phyloP scores from a whole-genome alignment of 2,329 filamentous ascomycete species.

The Lecanosticta acicola region DNA sequence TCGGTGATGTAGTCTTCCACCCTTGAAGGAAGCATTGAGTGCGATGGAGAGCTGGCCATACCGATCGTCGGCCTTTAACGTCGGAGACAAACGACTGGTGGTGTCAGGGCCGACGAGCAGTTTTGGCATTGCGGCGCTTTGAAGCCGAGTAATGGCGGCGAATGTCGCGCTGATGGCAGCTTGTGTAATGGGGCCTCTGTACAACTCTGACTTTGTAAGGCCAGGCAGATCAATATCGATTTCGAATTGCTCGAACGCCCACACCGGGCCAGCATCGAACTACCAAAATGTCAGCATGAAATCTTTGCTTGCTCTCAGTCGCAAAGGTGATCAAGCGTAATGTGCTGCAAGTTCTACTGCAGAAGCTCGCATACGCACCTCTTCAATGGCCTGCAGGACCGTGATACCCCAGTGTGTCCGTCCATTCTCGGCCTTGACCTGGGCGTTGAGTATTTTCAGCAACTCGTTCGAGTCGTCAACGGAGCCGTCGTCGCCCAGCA shows the following conservation, averaged over 20 bases:
- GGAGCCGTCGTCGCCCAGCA: conserved; percentile 41
- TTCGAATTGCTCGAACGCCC: conserved; percentile 42
- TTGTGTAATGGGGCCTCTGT: conserved; percentile 37
- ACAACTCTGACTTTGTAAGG: conserved; percentile 40
- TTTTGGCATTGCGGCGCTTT: conserved; percentile 29
- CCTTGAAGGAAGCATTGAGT: conserved; percentile 35
- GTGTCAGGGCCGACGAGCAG: conserved; percentile 30
- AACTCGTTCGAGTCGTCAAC: conserved; percentile 30
- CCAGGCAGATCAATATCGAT: conserved; percentile 38
- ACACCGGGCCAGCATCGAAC: conserved; percentile 42
- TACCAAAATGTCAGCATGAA: not conserved
- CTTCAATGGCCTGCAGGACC: conserved; percentile 37
- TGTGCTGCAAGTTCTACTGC: no score
- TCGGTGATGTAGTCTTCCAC: conserved; percentile 35
- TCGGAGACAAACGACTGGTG: conserved; percentile 14
- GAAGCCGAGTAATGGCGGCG: conserved; percentile 36
- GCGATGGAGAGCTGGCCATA: conserved; percentile 32
- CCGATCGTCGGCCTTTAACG: conserved; percentile 24
- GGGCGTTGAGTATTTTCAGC: conserved; percentile 25
- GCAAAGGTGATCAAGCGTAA: no score
- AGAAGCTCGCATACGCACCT: conserved; percentile 15
- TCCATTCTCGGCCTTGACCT: conserved; percentile 25
- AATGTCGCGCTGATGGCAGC: conserved; percentile 37
- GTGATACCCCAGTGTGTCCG: conserved; percentile 41
- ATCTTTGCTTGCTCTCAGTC: not conserved